Evolutionary conservation across 345 rosid species (phyloP), one percentile per base, ranked within the genome.

Genomic region (Anacardium occidentale): DNA sequence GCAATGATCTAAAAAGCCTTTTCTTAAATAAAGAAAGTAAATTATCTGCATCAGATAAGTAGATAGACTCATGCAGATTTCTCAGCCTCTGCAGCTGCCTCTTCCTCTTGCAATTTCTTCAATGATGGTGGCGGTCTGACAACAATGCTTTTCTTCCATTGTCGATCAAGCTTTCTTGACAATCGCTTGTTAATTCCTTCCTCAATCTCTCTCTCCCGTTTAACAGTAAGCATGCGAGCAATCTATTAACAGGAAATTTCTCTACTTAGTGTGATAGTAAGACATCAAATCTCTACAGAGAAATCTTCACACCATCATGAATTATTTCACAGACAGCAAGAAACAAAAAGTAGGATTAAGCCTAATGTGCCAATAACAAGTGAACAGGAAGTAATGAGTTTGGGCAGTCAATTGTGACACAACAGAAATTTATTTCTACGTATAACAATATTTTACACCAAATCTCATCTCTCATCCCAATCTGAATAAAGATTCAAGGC

Each of bases 131-230:
- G 87, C 18, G 98, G 98, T 71, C 89, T 85, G 21, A 85, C 85
- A 42, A 92, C 87, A 69, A 90, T 89, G 84, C 91, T 88, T 58
- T 85, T 92, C 97, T 94, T 90, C 97, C 97, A 94, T 75, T 88
- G 80, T 52, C 88, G 62, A 75, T 94, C 98, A 2, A 92, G 86
- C 82, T 92, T 94, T 78, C 97, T 92, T n/a, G 98, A 94, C 76
- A 90, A 74, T 72, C 98, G 84, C 82, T 92, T 90, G 83, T 78
- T 82, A 66, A 94, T 87, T 57, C 98, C 98, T 76, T 90, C 91
- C 75, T 92, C 91, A 0, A 94, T 53, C 85, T 92, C 98, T 81
- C 98, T 89, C 79, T 94, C 98, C 54, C 96, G 82, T 75, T 76
- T 94, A 13, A 94, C 87, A 3, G 98, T 92, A 69, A 92, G 85